phyloP scores from a whole-genome alignment of 192 early-diverging fungal species.

The Backusella sp. region DNA sequence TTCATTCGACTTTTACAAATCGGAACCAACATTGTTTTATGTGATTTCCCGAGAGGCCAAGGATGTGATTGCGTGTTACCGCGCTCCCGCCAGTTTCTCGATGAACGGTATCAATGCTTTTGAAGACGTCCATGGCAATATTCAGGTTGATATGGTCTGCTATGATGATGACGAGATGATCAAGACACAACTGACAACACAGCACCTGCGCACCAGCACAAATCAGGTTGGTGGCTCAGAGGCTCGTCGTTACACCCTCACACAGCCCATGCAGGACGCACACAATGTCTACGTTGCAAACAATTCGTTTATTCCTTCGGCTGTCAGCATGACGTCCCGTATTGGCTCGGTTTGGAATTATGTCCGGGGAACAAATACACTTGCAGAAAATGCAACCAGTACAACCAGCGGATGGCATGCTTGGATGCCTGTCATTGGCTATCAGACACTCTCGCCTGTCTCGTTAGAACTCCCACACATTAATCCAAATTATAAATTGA shows the following conservation, averaged over 20 bases:
- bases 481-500: slow-evolving; percentile 33
- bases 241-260: slow-evolving; percentile 62
- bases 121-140: slow-evolving; percentile 59
- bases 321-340: slow-evolving; percentile 18
- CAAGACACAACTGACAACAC: slow-evolving; percentile 53
- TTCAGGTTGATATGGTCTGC: slow-evolving; percentile 55
- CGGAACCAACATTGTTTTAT: slow-evolving; percentile 63
- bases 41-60: slow-evolving; percentile 72
- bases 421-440: slow-evolving; percentile 27
- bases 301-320: slow-evolving; percentile 23
- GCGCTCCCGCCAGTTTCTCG: slow-evolving; percentile 55
- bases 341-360: slow-evolving; percentile 20
- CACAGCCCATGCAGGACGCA: slow-evolving; percentile 54
- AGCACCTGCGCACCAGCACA: slow-evolving; percentile 40
- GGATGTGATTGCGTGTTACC: slow-evolving; percentile 67
- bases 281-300: slow-evolving; percentile 42
- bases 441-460: slow-evolving; percentile 14
- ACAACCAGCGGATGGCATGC: slow-evolving; percentile 14
- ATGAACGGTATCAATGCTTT: slow-evolving; percentile 68
- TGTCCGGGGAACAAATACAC: neutral
- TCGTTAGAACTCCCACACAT: slow-evolving; percentile 42
- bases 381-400: slow-evolving; percentile 11
- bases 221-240: slow-evolving; percentile 46
- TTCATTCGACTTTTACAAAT: slow-evolving; percentile 62
- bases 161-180: slow-evolving; percentile 62